These are phyloP conservation scores for Globisporangium nodosum DNA, from an alignment of 352 stramenopile species.

Conservation along the genomic window DNA sequence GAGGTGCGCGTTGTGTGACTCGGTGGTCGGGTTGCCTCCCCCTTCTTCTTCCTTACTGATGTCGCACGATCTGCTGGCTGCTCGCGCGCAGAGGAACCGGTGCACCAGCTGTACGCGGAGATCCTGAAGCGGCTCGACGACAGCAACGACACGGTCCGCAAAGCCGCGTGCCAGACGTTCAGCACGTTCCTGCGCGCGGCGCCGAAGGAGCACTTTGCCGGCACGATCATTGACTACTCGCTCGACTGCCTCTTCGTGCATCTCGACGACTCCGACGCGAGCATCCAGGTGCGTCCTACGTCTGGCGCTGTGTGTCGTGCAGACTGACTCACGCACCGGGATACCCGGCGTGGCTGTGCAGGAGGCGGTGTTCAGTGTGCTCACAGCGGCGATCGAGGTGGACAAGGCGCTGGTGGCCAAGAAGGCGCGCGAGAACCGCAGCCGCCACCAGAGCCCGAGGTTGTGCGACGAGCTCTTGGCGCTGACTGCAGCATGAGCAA, in stretches of 20 bases:
- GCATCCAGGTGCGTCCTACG: slow-evolving; percentile 62
- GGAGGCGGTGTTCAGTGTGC: slow-evolving; percentile 62
- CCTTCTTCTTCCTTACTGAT: not conserved
- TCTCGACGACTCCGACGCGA: slow-evolving; percentile 82
- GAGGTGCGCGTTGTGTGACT: slow-evolving; percentile 27
- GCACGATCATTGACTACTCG: slow-evolving; percentile 89
- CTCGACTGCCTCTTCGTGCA: slow-evolving; percentile 90
- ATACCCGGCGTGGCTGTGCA: slow-evolving; percentile 8
- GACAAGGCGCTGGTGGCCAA: slow-evolving; percentile 53
- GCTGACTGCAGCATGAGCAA: slow-evolving; percentile 24
- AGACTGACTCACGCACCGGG: not conserved
- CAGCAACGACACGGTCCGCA: slow-evolving; percentile 88
- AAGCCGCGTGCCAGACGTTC: slow-evolving; percentile 84
- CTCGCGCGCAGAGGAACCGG: slow-evolving; percentile 64
- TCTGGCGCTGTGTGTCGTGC: slow-evolving; percentile 1
- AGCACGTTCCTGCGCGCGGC: slow-evolving; percentile 81
- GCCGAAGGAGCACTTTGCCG: slow-evolving; percentile 78
- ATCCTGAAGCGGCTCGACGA: slow-evolving; percentile 92
- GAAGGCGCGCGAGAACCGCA: slow-evolving; percentile 72
- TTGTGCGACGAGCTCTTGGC: slow-evolving; percentile 68
- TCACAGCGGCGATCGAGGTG: slow-evolving; percentile 59
- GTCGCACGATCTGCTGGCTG: not conserved
- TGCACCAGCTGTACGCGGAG: slow-evolving; percentile 89
- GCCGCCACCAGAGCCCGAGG: slow-evolving; percentile 57
- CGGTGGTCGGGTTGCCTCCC: not conserved